These are phyloP conservation scores for Exophiala dermatitidis DNA, from an alignment of 2,329 filamentous ascomycete species.

Conservation along the genomic window DNA sequence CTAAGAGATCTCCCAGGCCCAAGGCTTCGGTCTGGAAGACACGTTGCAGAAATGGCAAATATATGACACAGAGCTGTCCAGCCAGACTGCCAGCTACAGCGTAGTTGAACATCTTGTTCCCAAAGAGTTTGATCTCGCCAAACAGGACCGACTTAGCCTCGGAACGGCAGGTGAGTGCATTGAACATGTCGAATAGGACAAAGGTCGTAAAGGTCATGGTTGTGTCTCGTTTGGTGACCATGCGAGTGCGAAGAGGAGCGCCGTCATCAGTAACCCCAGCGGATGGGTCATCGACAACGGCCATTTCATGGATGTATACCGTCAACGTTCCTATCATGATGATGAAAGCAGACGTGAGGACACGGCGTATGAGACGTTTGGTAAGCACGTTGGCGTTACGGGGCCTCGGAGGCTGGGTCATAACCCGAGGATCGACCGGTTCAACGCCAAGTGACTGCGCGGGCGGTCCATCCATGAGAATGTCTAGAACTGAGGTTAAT, in stretches of 20 bases:
- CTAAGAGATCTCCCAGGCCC: constrained; percentile 62
- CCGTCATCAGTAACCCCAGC: constrained; percentile 26
- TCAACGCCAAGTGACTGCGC: constrained; percentile 96
- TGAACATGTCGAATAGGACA: constrained; percentile 99
- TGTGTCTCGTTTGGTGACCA: constrained; percentile 85
- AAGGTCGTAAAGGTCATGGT: constrained; percentile 99
- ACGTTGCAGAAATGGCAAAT: constrained; percentile 85
- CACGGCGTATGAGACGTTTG: constrained; percentile 68
- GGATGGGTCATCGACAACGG: constrained; percentile 51
- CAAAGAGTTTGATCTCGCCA: constrained; percentile 74
- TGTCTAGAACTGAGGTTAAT: constrained; percentile 55
- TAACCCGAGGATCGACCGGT: constrained; percentile 86
- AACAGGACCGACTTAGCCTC: constrained; percentile 82
- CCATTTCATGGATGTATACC: constrained; percentile 89
- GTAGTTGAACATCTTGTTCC: constrained; percentile 94
- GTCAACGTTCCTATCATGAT: constrained; percentile 90
- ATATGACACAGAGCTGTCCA: constrained; percentile 86
- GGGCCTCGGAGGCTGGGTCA: constrained; percentile 80
- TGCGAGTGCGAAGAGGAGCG: constrained; percentile 37
- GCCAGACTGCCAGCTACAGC: constrained; percentile 77
- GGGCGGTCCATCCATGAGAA: constrained; percentile 98
- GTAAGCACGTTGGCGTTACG: constrained; percentile 90
- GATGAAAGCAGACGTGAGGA: constrained; percentile 76
- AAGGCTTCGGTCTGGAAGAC: constrained; percentile 94
- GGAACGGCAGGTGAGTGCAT: constrained; percentile 85